Evolutionary conservation across 352 stramenopile genomes (phyloP).

Genomic region (Lagenidium giganteum): DNA sequence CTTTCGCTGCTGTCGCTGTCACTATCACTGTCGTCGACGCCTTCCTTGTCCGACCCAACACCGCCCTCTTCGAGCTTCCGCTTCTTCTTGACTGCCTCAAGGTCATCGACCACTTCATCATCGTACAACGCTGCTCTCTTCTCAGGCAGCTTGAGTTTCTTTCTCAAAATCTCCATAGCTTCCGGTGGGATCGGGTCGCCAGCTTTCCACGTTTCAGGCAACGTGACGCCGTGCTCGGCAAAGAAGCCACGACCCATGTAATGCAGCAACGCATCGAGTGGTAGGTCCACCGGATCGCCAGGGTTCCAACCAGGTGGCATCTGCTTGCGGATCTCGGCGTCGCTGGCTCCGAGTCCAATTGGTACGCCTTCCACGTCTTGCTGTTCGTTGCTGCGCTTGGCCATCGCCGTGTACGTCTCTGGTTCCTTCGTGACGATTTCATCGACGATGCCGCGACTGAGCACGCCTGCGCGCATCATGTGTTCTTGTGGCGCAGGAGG

Average conservation of each 20-base stretch:
- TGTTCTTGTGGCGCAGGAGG: conserved; percentile 76
- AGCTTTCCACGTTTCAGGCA: conserved; percentile 68
- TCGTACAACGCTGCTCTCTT: conserved; percentile 66
- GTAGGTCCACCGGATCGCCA: conserved; percentile 72
- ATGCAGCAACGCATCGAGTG: conserved; percentile 68
- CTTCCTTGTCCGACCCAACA: conserved; percentile 8
- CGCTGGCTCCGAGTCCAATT: conserved; percentile 59
- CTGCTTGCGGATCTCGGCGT: conserved; percentile 69
- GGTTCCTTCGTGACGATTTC: conserved; percentile 72
- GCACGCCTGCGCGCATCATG: conserved; percentile 81
- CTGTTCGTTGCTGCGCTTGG: conserved; percentile 16
- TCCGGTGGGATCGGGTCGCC: conserved; percentile 61
- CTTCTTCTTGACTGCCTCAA: conserved; percentile 62
- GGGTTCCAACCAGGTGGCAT: conserved; percentile 78
- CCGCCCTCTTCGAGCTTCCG: conserved; percentile 39
- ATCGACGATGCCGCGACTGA: conserved; percentile 75
- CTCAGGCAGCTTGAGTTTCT: conserved; percentile 75
- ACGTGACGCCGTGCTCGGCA: conserved; percentile 60
- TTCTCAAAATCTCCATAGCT: conserved; percentile 70
- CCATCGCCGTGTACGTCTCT: conserved; percentile 54
- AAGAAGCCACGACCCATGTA: conserved; percentile 80
- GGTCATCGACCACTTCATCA: conserved; percentile 70
- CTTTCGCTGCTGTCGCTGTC: conserved; percentile 21
- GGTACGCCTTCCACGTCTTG: conserved; percentile 42
- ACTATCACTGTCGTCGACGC: conserved; percentile 11